Conservation (phyloP, 2,329 filamentous ascomycete genomes). For the Dothistroma septosporum region DNA sequence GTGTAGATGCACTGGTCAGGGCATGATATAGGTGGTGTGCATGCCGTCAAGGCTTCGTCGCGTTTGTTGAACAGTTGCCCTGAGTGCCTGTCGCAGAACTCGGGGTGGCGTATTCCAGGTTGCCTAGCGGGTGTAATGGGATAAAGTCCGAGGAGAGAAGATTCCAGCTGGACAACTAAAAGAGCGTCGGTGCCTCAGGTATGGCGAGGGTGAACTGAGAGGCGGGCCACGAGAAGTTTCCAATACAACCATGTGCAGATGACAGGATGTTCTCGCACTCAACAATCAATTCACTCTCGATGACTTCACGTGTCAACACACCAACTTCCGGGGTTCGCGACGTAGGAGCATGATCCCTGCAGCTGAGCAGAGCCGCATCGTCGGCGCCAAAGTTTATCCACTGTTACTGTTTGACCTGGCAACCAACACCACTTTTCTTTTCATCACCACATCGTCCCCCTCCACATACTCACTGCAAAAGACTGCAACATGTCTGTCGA, state of each 20-base stretch:
- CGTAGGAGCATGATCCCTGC: not conserved
- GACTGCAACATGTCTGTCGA: constrained; percentile 53
- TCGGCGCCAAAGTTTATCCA: constrained; percentile 1
- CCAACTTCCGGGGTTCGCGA: not conserved
- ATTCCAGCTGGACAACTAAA: not conserved
- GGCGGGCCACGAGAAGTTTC: not conserved
- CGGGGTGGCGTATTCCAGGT: constrained; percentile 5
- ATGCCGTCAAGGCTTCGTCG: not conserved
- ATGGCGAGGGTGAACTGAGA: not conserved
- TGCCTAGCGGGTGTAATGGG: not conserved
- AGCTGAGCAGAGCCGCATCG: not conserved
- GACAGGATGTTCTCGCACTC: not conserved
- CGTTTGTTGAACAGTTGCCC: not conserved
- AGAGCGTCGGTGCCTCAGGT: not conserved
- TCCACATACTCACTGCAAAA: not conserved
- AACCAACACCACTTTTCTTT: not conserved
- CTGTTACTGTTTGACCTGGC: not conserved
- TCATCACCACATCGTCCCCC: not conserved
- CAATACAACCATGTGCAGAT: not conserved
- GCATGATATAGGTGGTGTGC: not conserved
- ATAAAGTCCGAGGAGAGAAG: not conserved
- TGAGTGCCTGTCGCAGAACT: not conserved
- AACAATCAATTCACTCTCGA: not conserved
- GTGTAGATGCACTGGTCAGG: not conserved
- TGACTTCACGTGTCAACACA: not conserved